Percentiles rank a stretch among this genome's conserved stretches.
Conservation (phyloP, 352 stramenopile species). For the Blastocystis sp. region DNA sequence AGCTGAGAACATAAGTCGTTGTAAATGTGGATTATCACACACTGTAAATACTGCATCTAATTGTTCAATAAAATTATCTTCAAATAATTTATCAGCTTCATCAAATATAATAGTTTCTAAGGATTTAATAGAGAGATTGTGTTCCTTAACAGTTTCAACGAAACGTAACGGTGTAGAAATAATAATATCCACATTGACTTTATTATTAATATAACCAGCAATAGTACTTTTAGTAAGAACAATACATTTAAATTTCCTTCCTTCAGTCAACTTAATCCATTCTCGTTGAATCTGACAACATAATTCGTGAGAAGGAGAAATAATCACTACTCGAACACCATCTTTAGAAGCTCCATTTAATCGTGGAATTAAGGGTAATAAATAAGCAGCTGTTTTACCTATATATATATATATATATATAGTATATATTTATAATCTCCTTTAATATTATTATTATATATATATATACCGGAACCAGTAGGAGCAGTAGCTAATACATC, state of each 20-base stretch:
- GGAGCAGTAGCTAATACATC: slow-evolving; percentile 83
- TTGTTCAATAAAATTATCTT: slow-evolving; percentile 52
- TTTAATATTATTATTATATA: not conserved
- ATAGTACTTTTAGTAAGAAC: slow-evolving; percentile 60
- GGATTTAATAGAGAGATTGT: slow-evolving; percentile 58
- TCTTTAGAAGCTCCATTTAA: slow-evolving; percentile 46
- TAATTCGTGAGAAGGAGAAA: slow-evolving; percentile 87
- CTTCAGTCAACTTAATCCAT: slow-evolving; percentile 64
- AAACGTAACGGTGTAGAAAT: slow-evolving; percentile 83
- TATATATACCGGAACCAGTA: slow-evolving; percentile 60
- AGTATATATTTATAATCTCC: not conserved
- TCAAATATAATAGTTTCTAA: slow-evolving; percentile 84
- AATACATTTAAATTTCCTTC: slow-evolving; percentile 54
- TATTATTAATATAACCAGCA: slow-evolving; percentile 21
- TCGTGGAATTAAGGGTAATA: slow-evolving; percentile 72
- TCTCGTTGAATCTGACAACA: slow-evolving; percentile 83
- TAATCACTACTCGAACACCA: slow-evolving; percentile 68
- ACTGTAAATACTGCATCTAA: slow-evolving; percentile 84
- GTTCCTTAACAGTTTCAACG: slow-evolving; percentile 64
- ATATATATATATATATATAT: not conserved
- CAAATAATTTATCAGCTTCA: slow-evolving; percentile 91
- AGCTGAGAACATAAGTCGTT: slow-evolving; percentile 85
- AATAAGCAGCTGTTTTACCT: slow-evolving; percentile 86
- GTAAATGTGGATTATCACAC: slow-evolving; percentile 52
- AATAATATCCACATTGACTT: slow-evolving; percentile 69